These are phyloP conservation scores for Wallacemonas sp. DNA, from an alignment of 208 protist genomes.

Conservation along the genomic window DNA sequence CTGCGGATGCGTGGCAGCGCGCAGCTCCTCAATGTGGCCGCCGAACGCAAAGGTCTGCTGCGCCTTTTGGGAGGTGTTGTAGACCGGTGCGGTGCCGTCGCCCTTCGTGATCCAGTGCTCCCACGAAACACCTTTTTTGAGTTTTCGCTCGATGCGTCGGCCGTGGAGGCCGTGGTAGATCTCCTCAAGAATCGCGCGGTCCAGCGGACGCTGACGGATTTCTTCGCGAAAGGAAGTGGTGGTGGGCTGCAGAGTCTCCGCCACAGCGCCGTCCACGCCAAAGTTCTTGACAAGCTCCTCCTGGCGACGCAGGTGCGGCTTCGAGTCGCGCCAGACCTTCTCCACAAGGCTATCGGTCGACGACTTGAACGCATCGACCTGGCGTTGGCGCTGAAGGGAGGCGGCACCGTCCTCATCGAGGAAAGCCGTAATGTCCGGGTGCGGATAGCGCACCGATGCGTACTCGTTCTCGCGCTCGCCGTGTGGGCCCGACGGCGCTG, in stretches of 20 bases:
- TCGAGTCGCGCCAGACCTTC: conserved; percentile 67
- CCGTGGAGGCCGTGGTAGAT: conserved; percentile 89
- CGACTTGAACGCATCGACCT: conserved; percentile 49
- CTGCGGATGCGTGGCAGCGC: conserved; percentile 53
- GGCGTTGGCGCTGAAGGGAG: conserved; percentile 54
- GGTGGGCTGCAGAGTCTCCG: conserved; percentile 68
- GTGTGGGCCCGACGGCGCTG: not conserved
- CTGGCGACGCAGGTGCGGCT: conserved; percentile 80
- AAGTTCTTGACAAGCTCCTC: conserved; percentile 61
- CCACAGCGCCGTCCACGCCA: conserved; percentile 82
- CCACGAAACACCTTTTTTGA: conserved; percentile 84
- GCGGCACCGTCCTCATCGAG: conserved; percentile 43
- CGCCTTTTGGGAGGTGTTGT: conserved; percentile 72
- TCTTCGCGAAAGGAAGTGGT: conserved; percentile 63
- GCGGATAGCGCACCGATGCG: conserved; percentile 23
- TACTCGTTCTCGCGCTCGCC: conserved; percentile 32
- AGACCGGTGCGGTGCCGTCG: conserved; percentile 87
- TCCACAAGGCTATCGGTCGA: conserved; percentile 32
- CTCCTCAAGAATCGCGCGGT: conserved; percentile 88
- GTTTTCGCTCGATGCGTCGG: conserved; percentile 74
- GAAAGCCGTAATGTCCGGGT: conserved; percentile 34
- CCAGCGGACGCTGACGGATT: conserved; percentile 75
- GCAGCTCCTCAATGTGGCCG: conserved; percentile 52
- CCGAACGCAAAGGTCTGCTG: conserved; percentile 90
- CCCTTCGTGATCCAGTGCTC: conserved; percentile 93